phyloP scores from a whole-genome alignment of 106 monocot genomes.

The Dioscorea zingiberensis region DNA sequence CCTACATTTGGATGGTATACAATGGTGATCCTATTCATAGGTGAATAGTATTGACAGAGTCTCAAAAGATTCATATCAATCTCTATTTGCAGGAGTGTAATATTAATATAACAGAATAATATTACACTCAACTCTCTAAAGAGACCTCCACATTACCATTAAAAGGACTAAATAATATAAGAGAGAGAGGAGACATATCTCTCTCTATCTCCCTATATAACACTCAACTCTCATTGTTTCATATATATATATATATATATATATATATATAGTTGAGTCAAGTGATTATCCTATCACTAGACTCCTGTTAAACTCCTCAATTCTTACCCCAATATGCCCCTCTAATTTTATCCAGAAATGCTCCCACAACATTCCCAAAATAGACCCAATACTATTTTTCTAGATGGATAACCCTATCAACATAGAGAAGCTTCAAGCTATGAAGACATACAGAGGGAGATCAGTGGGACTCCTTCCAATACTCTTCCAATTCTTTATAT shows the following conservation, averaged over 20 bases:
- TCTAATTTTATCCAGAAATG: slow-evolving; percentile 8
- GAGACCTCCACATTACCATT: neutral
- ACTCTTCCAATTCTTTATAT: slow-evolving; percentile 10
- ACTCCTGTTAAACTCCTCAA: too few species aligned
- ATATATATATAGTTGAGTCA: neutral
- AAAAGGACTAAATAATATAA: slow-evolving; percentile 9
- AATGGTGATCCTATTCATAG: too few species aligned
- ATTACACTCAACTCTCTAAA: too few species aligned
- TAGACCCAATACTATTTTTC: neutral
- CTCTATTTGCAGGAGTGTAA: too few species aligned
- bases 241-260: too few species aligned
- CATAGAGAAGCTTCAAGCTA: slow-evolving; percentile 41
- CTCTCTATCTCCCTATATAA: too few species aligned
- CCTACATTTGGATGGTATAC: too few species aligned
- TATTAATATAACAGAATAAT: too few species aligned
- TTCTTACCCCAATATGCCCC: slow-evolving; percentile 6
- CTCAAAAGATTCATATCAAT: too few species aligned
- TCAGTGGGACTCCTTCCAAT: slow-evolving; percentile 16
- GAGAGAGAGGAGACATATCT: too few species aligned
- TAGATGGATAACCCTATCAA: slow-evolving; percentile 14
- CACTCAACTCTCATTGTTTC: too few species aligned
- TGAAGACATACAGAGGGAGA: slow-evolving; percentile 36
- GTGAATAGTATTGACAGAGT: too few species aligned
- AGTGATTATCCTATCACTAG: neutral
- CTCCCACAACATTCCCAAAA: slow-evolving; percentile 7